Evolutionary conservation across 306 rosid species (phyloP).

Genomic region (Canavalia gladiata): DNA sequence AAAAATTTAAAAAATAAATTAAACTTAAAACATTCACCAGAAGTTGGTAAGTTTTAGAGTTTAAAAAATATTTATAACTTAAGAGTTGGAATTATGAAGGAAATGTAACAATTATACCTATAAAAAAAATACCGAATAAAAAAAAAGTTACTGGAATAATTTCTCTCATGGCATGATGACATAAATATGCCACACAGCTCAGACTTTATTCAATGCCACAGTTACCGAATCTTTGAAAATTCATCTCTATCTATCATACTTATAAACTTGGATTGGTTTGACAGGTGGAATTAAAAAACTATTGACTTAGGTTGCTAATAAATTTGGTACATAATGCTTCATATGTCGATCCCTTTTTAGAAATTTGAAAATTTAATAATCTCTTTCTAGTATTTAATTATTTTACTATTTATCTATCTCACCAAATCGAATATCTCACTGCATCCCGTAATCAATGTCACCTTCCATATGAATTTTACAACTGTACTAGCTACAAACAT

Average conservation of each 20-base stretch:
- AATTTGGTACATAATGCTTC: background rate
- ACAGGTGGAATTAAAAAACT: background rate
- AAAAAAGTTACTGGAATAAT: slow-evolving; percentile 26
- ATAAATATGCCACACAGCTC: slow-evolving; percentile 18
- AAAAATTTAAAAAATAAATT: too few species aligned
- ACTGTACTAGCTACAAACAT: background rate
- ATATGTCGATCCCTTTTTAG: background rate
- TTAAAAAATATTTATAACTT: too few species aligned
- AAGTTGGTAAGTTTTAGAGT: too few species aligned
- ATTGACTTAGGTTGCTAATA: background rate
- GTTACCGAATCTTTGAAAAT: slow-evolving; percentile 22
- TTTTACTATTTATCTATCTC: background rate
- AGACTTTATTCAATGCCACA: slow-evolving; percentile 25
- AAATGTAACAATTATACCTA: too few species aligned
- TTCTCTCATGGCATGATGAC: slow-evolving; percentile 5
- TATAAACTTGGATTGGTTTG: background rate
- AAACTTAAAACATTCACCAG: too few species aligned
- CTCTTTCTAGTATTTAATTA: background rate
- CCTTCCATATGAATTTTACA: background rate
- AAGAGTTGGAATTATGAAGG: too few species aligned
- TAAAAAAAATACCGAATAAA: background rate
- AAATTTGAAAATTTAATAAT: background rate
- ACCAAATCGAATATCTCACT: background rate
- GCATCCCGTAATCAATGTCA: background rate
- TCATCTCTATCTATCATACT: slow-evolving; percentile 5